Conservation (phyloP, 768 basidiomycete genomes). For the Collybia mongolica region DNA sequence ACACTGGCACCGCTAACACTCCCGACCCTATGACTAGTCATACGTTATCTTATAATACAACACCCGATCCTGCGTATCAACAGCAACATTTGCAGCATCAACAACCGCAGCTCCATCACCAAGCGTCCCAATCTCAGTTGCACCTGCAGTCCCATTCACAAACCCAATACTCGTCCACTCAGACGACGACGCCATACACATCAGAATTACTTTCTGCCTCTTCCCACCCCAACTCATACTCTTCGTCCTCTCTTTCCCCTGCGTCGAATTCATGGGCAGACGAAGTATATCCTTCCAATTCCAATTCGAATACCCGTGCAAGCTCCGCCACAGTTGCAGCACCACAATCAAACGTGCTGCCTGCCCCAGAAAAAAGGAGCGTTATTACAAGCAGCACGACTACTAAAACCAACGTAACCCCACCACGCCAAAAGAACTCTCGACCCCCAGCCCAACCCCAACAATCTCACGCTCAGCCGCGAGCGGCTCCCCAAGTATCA, state of each 20-base stretch:
- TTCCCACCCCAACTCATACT: slow-evolving; percentile 9
- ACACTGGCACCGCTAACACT: slow-evolving; percentile 4
- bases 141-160: slow-evolving; percentile 1
- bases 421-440: not conserved
- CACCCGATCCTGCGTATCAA: slow-evolving; percentile 29
- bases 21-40: slow-evolving; percentile 12
- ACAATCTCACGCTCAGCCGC: slow-evolving; percentile 3
- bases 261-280: slow-evolving; percentile 17
- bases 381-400: not conserved
- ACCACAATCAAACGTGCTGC: slow-evolving; percentile 1
- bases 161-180: slow-evolving; percentile 9
- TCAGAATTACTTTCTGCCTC: slow-evolving; percentile 2
- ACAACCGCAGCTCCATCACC: slow-evolving; percentile 8
- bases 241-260: slow-evolving; percentile 19
- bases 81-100: slow-evolving; percentile 10
- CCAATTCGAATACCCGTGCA: not conserved
- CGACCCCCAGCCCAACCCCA: not conserved
- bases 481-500: too few species aligned
- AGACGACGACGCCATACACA: slow-evolving; percentile 1
- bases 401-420: not conserved
- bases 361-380: not conserved
- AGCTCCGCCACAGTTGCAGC: not conserved
- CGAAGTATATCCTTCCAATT: slow-evolving; percentile 15
- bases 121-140: slow-evolving; percentile 12
- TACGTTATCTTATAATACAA: slow-evolving; percentile 23